Base-by-base conservation (phyloP, 2,329 filamentous ascomycete genomes). In the Venturia effusa region DNA sequence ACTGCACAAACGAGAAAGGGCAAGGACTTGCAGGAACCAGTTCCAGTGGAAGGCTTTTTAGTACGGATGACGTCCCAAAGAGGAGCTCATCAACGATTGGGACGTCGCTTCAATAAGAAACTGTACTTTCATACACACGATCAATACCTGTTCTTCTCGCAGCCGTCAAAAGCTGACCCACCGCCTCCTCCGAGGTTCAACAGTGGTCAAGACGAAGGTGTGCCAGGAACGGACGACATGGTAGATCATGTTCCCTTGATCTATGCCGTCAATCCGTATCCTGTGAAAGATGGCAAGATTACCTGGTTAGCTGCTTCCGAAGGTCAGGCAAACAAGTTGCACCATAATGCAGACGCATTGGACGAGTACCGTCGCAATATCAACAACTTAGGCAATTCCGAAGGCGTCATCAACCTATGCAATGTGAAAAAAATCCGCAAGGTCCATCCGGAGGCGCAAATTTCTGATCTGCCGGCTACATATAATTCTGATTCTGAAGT, bases 111-210 rank as follows among this genome's bases (percentile, higher is more conserved):
- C 68, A 86, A 82, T 75, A 88, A 88, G 70, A 79, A 83, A 51
- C 74, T 88, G 3, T 88, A 88, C 70, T 88, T 86, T 68, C 82
- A 82, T 51, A 83, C 80, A 0, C 83, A 88, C 66, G 83, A 88
- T 68, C 83, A 86, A 66, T 85, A 81, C 65, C 73, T 88, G 6
- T 77, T 85, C 60, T 88, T 88, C 73, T 82, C 82, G 65, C 79
- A 80, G 62, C 86, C 86, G 13, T 79, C 83, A 2, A 83, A 81
- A 69, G 82, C 83, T 11, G 74, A 70, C 1, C 77, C 79, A 13
- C 83, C 85, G 8, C 84, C 85, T 4, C 79, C 83, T 39, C 85
- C 85, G 2, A 81, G 77, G 65, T 73, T 84, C 57, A 76, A 77
- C 7, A 75, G 74, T 19, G 72, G 75, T 15, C 70, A 71, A 15